Evolutionary conservation across 2,329 filamentous ascomycete genomes (phyloP), one percentile per base, ranked within the genome.

Genomic region (Escovopsis sp.): DNA sequence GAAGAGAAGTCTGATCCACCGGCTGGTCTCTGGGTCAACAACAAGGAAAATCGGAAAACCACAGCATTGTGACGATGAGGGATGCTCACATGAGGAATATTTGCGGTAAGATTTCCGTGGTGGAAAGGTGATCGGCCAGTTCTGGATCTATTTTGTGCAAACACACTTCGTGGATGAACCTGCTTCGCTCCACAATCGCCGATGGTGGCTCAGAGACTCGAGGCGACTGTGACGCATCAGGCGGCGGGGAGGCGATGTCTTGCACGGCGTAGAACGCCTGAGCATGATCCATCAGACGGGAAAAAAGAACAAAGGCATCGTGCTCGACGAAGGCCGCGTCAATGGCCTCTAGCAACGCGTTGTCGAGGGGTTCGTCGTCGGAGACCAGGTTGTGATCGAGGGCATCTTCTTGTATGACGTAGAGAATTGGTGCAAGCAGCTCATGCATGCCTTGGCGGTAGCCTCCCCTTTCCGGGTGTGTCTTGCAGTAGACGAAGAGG

Each of bases 371-470:
- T 10, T 53, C 51, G 2, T 55, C 55, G 25, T 54, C 44, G 1
- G 56, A 54, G 35, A 61, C 54, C 3, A 59, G 55, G 3, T 55
- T 51, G 4, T 61, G 58, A 41, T 84, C 71, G 39, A 94, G 67
- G 7, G 88, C 81, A 62, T 98, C 91, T 51, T 80, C 71, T 50
- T 88, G 78, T 6, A 96, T 66, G 2, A 86, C 83, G 71, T 86
- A 86, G 7, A 95, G 66, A 32, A 98, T 78, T 0, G 91, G 88
- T 0, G 91, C 91, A 12, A 96, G 69, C 35, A 98, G 68, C 62
- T 98, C 91, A 57, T 98, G 91, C 89, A 98, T 98, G 10, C 91
- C 91, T 64, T 98, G 91, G n/a, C 91, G 78, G 57, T 98, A 98
- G 14, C 77, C 87, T 13, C 86, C 86, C 41, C 86, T 72, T 50